phyloP scores from a whole-genome alignment of 2,329 filamentous ascomycete genomes.

The Fusarium kyushuense region DNA sequence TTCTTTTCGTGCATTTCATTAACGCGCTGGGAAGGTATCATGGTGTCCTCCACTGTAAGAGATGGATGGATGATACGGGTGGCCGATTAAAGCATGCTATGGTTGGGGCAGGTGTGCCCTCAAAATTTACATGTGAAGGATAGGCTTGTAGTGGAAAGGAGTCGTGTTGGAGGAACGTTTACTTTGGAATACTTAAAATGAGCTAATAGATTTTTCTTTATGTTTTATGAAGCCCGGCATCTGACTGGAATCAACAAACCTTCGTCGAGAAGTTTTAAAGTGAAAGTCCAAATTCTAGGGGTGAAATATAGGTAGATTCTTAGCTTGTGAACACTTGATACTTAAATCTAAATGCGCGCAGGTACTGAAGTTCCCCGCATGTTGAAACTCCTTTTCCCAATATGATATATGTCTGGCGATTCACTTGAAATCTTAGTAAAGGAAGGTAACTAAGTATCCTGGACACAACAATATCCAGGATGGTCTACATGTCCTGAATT shows the following conservation, averaged over 20 bases:
- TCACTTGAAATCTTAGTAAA: too few relatives aligned
- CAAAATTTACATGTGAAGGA: conserved; percentile 17
- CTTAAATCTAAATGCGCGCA: background rate
- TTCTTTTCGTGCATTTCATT: background rate
- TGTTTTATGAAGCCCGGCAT: conserved; percentile 4
- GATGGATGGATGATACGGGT: background rate
- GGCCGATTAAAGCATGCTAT: conserved; percentile 13
- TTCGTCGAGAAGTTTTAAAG: background rate
- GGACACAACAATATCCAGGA: too few relatives aligned
- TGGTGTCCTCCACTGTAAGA: background rate
- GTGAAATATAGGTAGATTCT: background rate
- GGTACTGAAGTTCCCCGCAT: background rate
- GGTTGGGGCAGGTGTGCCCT: conserved; percentile 8
- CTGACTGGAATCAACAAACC: background rate
- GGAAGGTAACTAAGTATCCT: too few relatives aligned
- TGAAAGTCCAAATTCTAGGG: too few relatives aligned
- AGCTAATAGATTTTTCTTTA: conserved; percentile 47
- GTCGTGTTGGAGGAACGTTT: conserved; percentile 6
- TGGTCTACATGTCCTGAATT: too few relatives aligned
- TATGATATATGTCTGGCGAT: background rate
- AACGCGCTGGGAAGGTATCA: background rate
- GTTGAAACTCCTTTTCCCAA: background rate
- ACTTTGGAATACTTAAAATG: conserved; percentile 43
- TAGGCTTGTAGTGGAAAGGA: conserved; percentile 12
- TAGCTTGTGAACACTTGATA: background rate